Percentiles rank a stretch among this genome's conserved stretches.
phyloP scores from a whole-genome alignment of 2,329 filamentous ascomycete species.

The Cadophora malorum region DNA sequence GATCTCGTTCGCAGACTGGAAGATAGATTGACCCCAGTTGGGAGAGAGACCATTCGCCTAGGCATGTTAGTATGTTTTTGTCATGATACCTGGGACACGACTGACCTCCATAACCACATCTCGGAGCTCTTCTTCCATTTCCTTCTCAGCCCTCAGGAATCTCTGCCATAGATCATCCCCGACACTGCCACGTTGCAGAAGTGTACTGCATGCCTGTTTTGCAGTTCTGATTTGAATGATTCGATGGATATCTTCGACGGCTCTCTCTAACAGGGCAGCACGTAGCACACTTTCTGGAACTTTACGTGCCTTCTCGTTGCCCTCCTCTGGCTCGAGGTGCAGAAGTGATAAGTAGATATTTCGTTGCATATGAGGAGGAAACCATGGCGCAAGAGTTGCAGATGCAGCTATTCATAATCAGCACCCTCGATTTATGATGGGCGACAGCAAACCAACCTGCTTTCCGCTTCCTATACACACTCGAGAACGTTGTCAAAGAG shows the following conservation, averaged over 20 bases:
- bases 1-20: slow-evolving; percentile 98
- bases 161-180: slow-evolving; percentile 96
- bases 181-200: slow-evolving; percentile 89
- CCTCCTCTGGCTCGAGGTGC: slow-evolving; percentile 71
- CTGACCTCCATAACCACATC: slow-evolving; percentile 92
- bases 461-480: slow-evolving; percentile 92
- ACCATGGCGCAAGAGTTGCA: slow-evolving; percentile 91
- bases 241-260: slow-evolving; percentile 90
- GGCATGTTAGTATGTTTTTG: slow-evolving; percentile 27
- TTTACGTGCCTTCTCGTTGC: slow-evolving; percentile 68
- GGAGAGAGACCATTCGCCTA: slow-evolving; percentile 90
- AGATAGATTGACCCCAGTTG: slow-evolving; percentile 93
- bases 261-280: slow-evolving; percentile 85
- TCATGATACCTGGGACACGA: background rate
- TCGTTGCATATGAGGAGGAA: slow-evolving; percentile 86
- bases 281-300: slow-evolving; percentile 87
- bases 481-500: slow-evolving; percentile 90
- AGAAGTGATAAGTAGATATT: slow-evolving; percentile 94
- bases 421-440: slow-evolving; percentile 31
- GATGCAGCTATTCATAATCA: slow-evolving; percentile 65
- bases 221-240: slow-evolving; percentile 87
- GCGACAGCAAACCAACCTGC: slow-evolving; percentile 62
- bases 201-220: slow-evolving; percentile 83
- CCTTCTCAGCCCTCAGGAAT: slow-evolving; percentile 90
- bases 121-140: slow-evolving; percentile 94